Evolutionary conservation across 768 basidiomycete species (phyloP), one percentile per base, ranked within the genome.

Genomic region (Filobasidium wieringae): DNA sequence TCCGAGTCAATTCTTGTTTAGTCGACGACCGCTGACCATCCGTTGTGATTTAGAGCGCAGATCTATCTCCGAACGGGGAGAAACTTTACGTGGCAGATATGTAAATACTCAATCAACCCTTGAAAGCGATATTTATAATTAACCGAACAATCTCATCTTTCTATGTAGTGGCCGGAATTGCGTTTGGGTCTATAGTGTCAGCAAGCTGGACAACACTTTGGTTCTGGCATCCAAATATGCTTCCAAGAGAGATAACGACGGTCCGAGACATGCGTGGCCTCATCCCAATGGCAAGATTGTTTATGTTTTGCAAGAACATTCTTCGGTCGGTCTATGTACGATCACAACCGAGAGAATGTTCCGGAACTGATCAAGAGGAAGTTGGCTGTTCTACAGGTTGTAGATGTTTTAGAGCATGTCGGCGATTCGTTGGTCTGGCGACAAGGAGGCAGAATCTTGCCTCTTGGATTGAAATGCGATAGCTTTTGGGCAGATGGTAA

Each of bases 51-150:
- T 17, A 59, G 57, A 57, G 55, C 12, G 64, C 65, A 15, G 68
- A 70, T 32, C 45, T 70, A 7, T 60, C 59, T 2, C 65, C 67
- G n/a, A 64, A 68, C 41, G 68, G 68, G 6, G 65, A 62, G 34
- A 40, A 60, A 36, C 61, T 67, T 1, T 70, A 70, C 40, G 63
- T 68, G 1, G 68, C 68, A 3, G 68, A 70, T 50, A 68, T 70
- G 68, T 66, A 37, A 53, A 65, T 43, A 15, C 29, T 22, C 11
- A 11, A n/a, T 9, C 31, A 29, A 19, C 52, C 29, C 33, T 47
- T 19, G 0, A 27, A 22, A 15, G 19, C 36, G 3, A 11, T 36
- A 39, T 8, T 24, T n/a, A 19, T 32, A 7, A 40, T 30, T 45
- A 24, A 32, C 26, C 3, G 7, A 27, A 11, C n/a, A 51, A 11